These are phyloP conservation scores for Euphorbia peplus DNA, from an alignment of 345 rosid species.

Conservation along the genomic window DNA sequence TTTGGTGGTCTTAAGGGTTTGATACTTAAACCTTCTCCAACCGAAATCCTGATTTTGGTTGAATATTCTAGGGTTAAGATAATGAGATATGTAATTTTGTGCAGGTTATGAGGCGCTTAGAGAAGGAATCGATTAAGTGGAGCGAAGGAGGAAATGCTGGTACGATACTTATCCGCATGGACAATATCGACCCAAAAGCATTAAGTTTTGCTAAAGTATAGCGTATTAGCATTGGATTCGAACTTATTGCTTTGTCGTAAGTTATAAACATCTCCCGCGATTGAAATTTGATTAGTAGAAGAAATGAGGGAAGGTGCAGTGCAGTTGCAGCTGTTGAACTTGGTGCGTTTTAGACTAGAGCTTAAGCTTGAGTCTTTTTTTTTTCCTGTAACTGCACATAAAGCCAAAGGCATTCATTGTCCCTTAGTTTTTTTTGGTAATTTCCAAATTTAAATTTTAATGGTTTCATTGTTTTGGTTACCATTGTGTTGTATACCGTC, in stretches of 20 bases:
- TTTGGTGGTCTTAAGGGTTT: not conserved
- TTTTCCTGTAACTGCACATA: too few relatives aligned
- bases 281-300: not conserved
- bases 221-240: not conserved
- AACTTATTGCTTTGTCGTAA: not conserved
- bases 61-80: not conserved
- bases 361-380: too few relatives aligned
- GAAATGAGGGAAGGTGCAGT: not conserved
- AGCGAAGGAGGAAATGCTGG: slow-evolving; percentile 40
- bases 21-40: not conserved
- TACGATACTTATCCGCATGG: slow-evolving; percentile 36
- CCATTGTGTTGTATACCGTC: too few relatives aligned
- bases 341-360: not conserved
- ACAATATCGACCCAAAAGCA: slow-evolving; percentile 33
- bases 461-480: too few relatives aligned
- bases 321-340: not conserved
- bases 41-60: not conserved
- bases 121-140: slow-evolving; percentile 53
- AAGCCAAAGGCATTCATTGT: too few relatives aligned
- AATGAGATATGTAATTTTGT: not conserved
- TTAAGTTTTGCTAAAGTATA: slow-evolving; percentile 42
- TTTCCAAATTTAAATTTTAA: too few relatives aligned
- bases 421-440: too few relatives aligned
- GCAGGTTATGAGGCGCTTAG: slow-evolving; percentile 46
- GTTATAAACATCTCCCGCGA: not conserved